Conservation (phyloP, 2,329 filamentous ascomycete species). For the Pseudonectria buxi region DNA sequence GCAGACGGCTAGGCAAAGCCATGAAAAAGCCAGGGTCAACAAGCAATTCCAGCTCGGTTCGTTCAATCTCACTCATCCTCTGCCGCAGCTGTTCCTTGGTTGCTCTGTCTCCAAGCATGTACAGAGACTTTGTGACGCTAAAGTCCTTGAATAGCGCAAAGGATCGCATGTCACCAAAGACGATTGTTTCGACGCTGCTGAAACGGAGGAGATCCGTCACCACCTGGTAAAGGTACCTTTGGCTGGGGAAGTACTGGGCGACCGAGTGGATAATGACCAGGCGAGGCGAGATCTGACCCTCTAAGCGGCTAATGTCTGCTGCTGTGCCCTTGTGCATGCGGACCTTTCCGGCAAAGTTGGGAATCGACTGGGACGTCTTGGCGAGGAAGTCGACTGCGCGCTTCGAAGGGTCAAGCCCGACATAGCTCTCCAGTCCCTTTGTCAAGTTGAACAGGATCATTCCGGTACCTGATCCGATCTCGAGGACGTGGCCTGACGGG, state of each 20-base stretch:
- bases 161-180: constrained; percentile 19
- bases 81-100: constrained; percentile 4
- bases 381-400: constrained; percentile 16
- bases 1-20: constrained; percentile 5
- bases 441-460: constrained; percentile 27
- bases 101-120: not conserved
- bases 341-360: constrained; percentile 6
- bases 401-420: constrained; percentile 22
- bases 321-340: constrained; percentile 16
- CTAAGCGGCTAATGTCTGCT: constrained; percentile 6
- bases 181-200: constrained; percentile 2
- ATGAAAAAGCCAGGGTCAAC: constrained; percentile 22
- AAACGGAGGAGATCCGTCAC: constrained; percentile 8
- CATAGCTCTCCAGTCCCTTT: constrained; percentile 13
- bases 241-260: constrained; percentile 22
- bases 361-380: constrained; percentile 6
- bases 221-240: constrained; percentile 15
- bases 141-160: constrained; percentile 13
- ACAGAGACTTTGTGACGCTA: constrained; percentile 4
- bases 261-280: constrained; percentile 23
- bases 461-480: constrained; percentile 24
- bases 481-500: constrained; percentile 15
- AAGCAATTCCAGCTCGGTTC: constrained; percentile 14
- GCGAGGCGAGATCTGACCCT: not conserved
- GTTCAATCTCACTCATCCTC: constrained; percentile 8